These are phyloP conservation scores for Colletotrichum horii DNA, from an alignment of 2,329 filamentous ascomycete genomes.

Conservation along the genomic window DNA sequence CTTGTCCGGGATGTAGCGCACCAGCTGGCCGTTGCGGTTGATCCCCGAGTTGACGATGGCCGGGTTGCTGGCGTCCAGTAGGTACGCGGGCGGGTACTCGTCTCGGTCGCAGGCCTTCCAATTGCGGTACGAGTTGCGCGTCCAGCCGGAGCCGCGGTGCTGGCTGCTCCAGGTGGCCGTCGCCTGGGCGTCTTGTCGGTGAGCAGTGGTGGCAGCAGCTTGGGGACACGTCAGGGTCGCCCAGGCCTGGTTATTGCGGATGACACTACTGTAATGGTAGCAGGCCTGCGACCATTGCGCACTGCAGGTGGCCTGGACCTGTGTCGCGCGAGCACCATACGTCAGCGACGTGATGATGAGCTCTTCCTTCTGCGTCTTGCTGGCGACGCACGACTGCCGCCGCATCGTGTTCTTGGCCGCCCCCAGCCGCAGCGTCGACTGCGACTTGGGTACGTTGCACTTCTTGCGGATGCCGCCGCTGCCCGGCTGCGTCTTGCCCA, in stretches of 20 bases:
- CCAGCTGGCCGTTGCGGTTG: slow-evolving; percentile 7
- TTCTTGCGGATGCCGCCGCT: not conserved
- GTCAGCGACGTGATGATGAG: slow-evolving; percentile 22
- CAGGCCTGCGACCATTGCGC: slow-evolving; percentile 25
- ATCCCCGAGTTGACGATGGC: not conserved
- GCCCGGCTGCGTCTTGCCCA: not conserved
- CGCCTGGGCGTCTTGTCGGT: not conserved
- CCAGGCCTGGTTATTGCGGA: slow-evolving; percentile 15
- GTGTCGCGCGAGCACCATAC: slow-evolving; percentile 10
- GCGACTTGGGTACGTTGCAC: slow-evolving; percentile 14
- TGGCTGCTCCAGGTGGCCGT: not conserved
- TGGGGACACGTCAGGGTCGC: slow-evolving; percentile 9
- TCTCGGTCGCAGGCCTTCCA: slow-evolving; percentile 7
- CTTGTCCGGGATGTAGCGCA: slow-evolving; percentile 6
- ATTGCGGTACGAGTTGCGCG: not conserved
- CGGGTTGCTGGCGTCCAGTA: slow-evolving; percentile 30
- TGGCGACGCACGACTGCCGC: slow-evolving; percentile 15
- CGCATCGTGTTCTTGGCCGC: slow-evolving; percentile 21
- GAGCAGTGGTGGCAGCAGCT: not conserved
- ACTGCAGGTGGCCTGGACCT: slow-evolving; percentile 11
- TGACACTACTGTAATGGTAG: slow-evolving; percentile 27
- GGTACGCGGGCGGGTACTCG: slow-evolving; percentile 15
- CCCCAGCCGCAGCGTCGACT: not conserved
- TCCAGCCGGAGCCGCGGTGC: not conserved
- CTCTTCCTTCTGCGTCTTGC: slow-evolving; percentile 15